A percentile compares a stretch with the other conserved stretches of the same genome.
phyloP scores from a whole-genome alignment of 306 rosid genomes.

The Rubus parviflorus region DNA sequence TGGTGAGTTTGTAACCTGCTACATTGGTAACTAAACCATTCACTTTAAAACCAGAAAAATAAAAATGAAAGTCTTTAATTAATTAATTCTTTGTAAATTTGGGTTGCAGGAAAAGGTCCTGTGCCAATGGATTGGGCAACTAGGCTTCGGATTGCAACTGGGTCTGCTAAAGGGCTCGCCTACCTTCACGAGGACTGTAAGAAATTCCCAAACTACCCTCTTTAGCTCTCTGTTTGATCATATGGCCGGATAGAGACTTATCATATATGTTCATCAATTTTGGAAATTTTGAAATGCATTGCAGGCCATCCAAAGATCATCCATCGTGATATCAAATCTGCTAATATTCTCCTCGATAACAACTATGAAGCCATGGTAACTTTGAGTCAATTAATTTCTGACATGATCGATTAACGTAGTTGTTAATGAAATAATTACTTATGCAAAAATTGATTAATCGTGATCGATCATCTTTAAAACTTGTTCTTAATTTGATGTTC shows the following conservation, averaged over 20 bases:
- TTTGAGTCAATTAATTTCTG: too few relatives aligned
- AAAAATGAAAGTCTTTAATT: background rate
- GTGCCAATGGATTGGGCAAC: slow-evolving; percentile 78
- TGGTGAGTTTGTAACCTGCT: slow-evolving; percentile 34
- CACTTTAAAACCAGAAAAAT: background rate
- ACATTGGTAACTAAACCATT: background rate
- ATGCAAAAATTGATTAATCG: background rate
- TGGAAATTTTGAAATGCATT: background rate
- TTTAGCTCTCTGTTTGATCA: background rate
- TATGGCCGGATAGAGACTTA: background rate
- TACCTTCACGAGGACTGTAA: slow-evolving; percentile 94
- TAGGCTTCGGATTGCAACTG: slow-evolving; percentile 70
- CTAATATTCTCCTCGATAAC: slow-evolving; percentile 72
- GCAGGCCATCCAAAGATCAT: slow-evolving; percentile 84
- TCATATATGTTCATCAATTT: background rate
- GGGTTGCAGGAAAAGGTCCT: slow-evolving; percentile 45
- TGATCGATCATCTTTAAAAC: background rate
- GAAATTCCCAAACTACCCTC: slow-evolving; percentile 12
- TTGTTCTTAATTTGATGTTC: background rate
- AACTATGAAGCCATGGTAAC: slow-evolving; percentile 89
- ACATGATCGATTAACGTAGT: too few relatives aligned
- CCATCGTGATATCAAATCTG: slow-evolving; percentile 88
- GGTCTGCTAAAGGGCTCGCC: slow-evolving; percentile 85
- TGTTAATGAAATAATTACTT: too few relatives aligned
- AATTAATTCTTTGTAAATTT: background rate